Evolutionary conservation across 257 asterid species (phyloP).

Genomic region (Verbena officinalis): DNA sequence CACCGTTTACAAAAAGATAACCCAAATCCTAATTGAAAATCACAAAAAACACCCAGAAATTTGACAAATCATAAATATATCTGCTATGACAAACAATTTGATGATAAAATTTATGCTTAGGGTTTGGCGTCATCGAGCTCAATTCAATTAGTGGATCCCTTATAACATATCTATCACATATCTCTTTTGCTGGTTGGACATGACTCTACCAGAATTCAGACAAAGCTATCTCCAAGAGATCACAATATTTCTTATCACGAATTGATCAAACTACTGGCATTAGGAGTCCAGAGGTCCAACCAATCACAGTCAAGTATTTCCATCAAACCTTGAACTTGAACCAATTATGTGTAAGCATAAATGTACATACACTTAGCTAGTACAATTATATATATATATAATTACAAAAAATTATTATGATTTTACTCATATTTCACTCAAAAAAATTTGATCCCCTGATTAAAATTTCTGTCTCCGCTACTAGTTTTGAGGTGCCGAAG

Average conservation of each 20-base stretch:
- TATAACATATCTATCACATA: slow-evolving; percentile 40
- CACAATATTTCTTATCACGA: slow-evolving; percentile 68
- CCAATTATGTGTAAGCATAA: too few relatives aligned
- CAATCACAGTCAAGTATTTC: slow-evolving; percentile 84
- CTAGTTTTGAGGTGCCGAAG: too few relatives aligned
- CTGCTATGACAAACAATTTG: slow-evolving; percentile 57
- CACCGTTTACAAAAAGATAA: too few relatives aligned
- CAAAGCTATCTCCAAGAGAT: slow-evolving; percentile 53
- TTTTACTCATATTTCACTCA: too few relatives aligned
- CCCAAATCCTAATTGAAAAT: too few relatives aligned
- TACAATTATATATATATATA: too few relatives aligned
- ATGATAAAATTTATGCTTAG: slow-evolving; percentile 55
- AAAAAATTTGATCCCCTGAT: too few relatives aligned
- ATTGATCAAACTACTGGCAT: slow-evolving; percentile 85
- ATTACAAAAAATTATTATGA: too few relatives aligned
- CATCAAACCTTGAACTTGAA: slow-evolving; percentile 94
- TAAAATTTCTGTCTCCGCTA: too few relatives aligned
- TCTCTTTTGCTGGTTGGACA: slow-evolving; percentile 80
- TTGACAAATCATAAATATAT: slow-evolving; percentile 48
- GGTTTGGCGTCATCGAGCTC: slow-evolving; percentile 51
- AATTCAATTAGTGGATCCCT: slow-evolving; percentile 59
- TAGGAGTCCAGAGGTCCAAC: too few relatives aligned
- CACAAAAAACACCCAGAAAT: too few relatives aligned
- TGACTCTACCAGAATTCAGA: slow-evolving; percentile 95
- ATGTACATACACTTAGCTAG: too few relatives aligned